phyloP scores from a whole-genome alignment of 1,284 basidiomycete genomes.

The Phellopilus nigrolimitatus region DNA sequence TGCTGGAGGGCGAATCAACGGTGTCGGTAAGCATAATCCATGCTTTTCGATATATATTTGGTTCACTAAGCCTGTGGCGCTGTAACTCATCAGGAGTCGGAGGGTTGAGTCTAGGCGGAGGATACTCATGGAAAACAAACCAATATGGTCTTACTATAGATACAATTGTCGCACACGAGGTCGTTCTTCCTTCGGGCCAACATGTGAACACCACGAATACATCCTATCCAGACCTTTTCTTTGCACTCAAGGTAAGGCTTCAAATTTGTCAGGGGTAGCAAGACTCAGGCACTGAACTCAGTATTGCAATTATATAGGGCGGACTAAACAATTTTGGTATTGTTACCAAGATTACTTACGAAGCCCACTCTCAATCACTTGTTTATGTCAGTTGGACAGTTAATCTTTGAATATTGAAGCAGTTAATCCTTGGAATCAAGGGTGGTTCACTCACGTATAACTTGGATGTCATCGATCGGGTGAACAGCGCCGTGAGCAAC shows the following conservation, averaged over 20 bases:
- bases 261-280: neutral
- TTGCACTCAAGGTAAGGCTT: slow-evolving; percentile 12
- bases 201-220: slow-evolving; percentile 3
- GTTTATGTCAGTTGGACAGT: slow-evolving; percentile 7
- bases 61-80: too few relatives aligned
- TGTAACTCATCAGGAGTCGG: slow-evolving; percentile 1
- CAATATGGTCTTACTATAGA: slow-evolving; percentile 17
- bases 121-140: slow-evolving; percentile 20
- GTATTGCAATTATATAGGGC: slow-evolving; percentile 2
- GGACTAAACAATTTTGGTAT: slow-evolving; percentile 19
- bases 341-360: slow-evolving; percentile 10
- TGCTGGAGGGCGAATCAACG: slow-evolving; percentile 24
- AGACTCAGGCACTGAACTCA: neutral
- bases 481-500: slow-evolving; percentile 11
- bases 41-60: neutral
- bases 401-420: neutral
- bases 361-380: slow-evolving; percentile 7
- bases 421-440: neutral
- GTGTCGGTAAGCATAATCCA: slow-evolving; percentile 16
- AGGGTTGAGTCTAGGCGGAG: slow-evolving; percentile 7
- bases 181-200: slow-evolving; percentile 13
- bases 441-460: slow-evolving; percentile 11
- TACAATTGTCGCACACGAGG: slow-evolving; percentile 10
- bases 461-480: neutral
- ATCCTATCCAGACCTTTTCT: slow-evolving; percentile 13